Percentiles rank a stretch among this genome's conserved stretches.
phyloP scores from a whole-genome alignment of 1,139 yeast genomes.

The Scheffersomyces titani region DNA sequence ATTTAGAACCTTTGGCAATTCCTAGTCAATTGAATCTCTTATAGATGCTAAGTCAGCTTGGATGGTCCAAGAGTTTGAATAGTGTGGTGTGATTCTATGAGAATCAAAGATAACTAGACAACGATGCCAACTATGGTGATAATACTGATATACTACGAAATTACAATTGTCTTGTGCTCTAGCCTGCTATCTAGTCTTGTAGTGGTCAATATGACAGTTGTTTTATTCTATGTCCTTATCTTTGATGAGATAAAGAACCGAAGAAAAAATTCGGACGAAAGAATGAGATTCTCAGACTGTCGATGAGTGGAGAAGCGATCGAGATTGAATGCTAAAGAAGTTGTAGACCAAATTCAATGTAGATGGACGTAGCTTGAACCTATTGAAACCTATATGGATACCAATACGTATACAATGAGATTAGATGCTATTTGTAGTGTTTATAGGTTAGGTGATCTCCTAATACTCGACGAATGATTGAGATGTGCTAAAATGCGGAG shows the following conservation, averaged over 20 bases:
- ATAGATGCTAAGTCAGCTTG: background rate
- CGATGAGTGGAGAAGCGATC: background rate
- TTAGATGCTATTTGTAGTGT: background rate
- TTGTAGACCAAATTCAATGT: background rate
- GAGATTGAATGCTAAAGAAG: background rate
- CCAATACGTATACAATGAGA: background rate
- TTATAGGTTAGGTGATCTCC: background rate
- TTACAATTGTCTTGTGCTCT: background rate
- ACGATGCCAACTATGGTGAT: background rate
- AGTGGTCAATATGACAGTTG: background rate
- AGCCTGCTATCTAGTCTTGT: background rate
- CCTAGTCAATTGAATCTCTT: background rate
- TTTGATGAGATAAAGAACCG: background rate
- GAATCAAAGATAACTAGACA: background rate
- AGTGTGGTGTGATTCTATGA: background rate
- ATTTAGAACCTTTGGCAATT: background rate
- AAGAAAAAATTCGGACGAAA: background rate
- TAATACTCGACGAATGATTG: background rate
- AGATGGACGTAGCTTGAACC: background rate
- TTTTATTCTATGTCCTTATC: background rate
- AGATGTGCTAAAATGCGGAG: background rate
- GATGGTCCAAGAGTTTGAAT: background rate
- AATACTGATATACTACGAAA: background rate
- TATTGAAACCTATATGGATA: background rate
- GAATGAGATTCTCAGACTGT: background rate